Base-by-base conservation (phyloP, 345 rosid species). In the Camelina laxa region DNA sequence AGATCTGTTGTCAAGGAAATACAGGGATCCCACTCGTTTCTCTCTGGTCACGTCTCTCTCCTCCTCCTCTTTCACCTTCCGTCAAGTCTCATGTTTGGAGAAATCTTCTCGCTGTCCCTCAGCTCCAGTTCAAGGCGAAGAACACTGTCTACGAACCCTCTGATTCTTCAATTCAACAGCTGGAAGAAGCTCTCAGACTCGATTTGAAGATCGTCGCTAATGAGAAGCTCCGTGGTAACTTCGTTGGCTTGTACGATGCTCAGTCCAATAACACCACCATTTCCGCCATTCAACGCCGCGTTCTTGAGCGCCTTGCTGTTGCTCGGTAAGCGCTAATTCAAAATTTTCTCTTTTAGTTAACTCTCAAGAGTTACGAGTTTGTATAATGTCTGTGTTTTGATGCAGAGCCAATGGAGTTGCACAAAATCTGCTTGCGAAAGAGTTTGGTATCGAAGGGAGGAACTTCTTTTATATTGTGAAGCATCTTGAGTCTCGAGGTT, bases 341-440 rank as follows among this genome's bases (percentile, higher is more conserved):
- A 1, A 6, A 9, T 9, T 6, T 31, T 30, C 17, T 48, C 30
- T 49, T 31, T 0, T 42, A 15, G 51, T 15, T 41, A 24, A 22
- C 53, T 47, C 44, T 35, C 27, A 27, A 10, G 15, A 48, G 60
- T 53, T 58, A n/a, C 24, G 11, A 41, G 63, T 45, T 69, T 13
- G 5, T 49, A 10, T 61, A 50, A 17, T 51, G 54, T 24, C 0
- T 53, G 20, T 56, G 35, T 24, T 20, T 21, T 75, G 38, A 59
- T 54, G 60, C 79, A 94, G 98, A 82, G 71, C 79, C 17, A 83
- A 83, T 74, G 97, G 99, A 49, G 83, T 90, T 61, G 85, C 95
- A 2, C 99, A 94, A 69, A 85, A 81, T 79, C 85, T 87, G 64
- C 84, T 93, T 70, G 87, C 86, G 13, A 92, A 90, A 86, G 97